phyloP scores from a whole-genome alignment of 1,139 yeast genomes.

The Pichia norvegensis region DNA sequence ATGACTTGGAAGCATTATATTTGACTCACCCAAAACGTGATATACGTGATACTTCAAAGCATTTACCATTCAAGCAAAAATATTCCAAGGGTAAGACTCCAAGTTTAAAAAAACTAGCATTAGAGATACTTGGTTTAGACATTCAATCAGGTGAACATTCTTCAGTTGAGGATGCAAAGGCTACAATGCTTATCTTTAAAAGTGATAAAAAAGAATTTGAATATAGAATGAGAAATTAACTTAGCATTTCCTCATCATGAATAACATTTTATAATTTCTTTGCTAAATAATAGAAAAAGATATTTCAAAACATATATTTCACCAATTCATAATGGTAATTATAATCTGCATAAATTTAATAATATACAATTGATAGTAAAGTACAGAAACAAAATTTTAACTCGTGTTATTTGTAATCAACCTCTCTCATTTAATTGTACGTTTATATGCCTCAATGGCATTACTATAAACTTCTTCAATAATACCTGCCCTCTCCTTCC shows the following conservation, averaged over 20 bases:
- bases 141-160: slow-evolving; percentile 78
- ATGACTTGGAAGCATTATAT: slow-evolving; percentile 64
- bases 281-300: neutral
- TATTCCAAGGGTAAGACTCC: slow-evolving; percentile 62
- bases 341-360: neutral
- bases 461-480: neutral
- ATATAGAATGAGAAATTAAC: slow-evolving; percentile 2
- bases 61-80: slow-evolving; percentile 48
- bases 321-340: too few relatives aligned
- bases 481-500: neutral
- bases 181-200: slow-evolving; percentile 73
- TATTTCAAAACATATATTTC: too few relatives aligned
- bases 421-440: neutral
- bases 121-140: slow-evolving; percentile 47
- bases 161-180: slow-evolving; percentile 85
- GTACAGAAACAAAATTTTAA: neutral
- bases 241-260: neutral
- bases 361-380: neutral
- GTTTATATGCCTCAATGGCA: neutral
- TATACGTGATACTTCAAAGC: slow-evolving; percentile 71
- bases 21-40: slow-evolving; percentile 57
- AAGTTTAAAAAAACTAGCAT: slow-evolving; percentile 56
- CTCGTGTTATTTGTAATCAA: too few relatives aligned
- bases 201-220: slow-evolving; percentile 58
- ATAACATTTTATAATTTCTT: neutral